Evolutionary conservation across 1,284 basidiomycete genomes (phyloP).

Genomic region (Malassezia caprae): DNA sequence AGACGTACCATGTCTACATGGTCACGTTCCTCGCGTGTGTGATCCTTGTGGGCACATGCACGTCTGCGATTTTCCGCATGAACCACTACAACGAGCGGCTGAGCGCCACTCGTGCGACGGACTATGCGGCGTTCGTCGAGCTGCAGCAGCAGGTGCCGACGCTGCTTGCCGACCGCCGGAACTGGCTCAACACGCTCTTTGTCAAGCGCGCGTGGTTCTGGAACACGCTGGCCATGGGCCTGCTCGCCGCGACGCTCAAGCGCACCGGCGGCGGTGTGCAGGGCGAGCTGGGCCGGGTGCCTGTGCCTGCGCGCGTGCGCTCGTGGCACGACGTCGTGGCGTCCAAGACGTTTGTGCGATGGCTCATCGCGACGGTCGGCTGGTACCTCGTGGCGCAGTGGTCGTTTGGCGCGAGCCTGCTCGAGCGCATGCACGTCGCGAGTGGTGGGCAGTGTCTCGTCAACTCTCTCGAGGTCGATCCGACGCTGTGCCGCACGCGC

Average conservation of each 20-base stretch:
- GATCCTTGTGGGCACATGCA: background rate
- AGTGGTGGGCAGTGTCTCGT: constrained; percentile 67
- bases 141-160: constrained; percentile 1
- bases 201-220: constrained; percentile 87
- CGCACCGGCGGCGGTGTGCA: constrained; percentile 3
- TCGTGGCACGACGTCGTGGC: background rate
- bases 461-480: constrained; percentile 48
- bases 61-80: background rate
- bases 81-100: constrained; percentile 4
- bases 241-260: constrained; percentile 17
- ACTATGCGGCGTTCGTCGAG: background rate
- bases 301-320: background rate
- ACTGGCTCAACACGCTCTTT: constrained; percentile 71
- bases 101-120: background rate
- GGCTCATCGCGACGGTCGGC: constrained; percentile 21
- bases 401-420: constrained; percentile 81
- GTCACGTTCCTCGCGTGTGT: background rate
- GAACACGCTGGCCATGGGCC: constrained; percentile 53
- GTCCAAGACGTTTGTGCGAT: constrained; percentile 3
- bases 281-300: constrained; percentile 4
- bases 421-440: constrained; percentile 63
- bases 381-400: constrained; percentile 56
- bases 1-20: constrained; percentile 7
- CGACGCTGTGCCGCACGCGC: constrained; percentile 26
- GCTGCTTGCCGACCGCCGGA: constrained; percentile 56